Evolutionary conservation across 306 rosid genomes (phyloP), one percentile per base, ranked within the genome.

Genomic region (Abrus pulchellus): DNA sequence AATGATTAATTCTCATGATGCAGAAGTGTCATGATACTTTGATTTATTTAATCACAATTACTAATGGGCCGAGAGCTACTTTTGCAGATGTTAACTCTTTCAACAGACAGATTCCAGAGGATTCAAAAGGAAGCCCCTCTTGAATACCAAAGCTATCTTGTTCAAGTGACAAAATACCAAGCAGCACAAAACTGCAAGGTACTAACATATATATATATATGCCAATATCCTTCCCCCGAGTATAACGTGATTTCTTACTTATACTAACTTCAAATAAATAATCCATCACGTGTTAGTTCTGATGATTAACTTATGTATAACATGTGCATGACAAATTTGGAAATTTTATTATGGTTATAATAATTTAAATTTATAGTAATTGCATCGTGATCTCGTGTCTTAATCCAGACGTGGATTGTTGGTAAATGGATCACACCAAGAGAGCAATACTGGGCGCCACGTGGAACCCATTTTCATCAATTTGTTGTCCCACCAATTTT

Each of bases 381-480:
- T 82, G 29, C 5, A 30, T 7, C n/a, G 57, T 72, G 75, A 3
- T 70, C 43, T 13, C 38, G 8, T 75, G 34, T 47, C 0, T 70
- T 59, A 53, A 68, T 64, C 1, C 80, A 95, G 99, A 86, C 97
- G 1, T 96, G 99, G 99, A 96, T 96, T 33, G 97, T 96, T 49
- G 99, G 99, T 3, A 96, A 96, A 74, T 96, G 99, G 99, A 96
- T 92, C 60, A 92, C 97, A 9, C 94, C 93, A 57, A 92, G 91
- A 52, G 90, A 96, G 71, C 99, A 96, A 79, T 85, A 76, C 36
- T 96, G 97, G 97, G 99, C 99, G 0, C 99, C 99, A 36, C 55
- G 81, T n/a, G 97, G 98, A 13, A 76, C 98, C 40, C 99, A 92
- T 80, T 96, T 96, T 45, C 99, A 96, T 86, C 97, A 96, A 84